Evolutionary conservation across 2,329 filamentous ascomycete species (phyloP).

Genomic region (Lecanosticta acicola): DNA sequence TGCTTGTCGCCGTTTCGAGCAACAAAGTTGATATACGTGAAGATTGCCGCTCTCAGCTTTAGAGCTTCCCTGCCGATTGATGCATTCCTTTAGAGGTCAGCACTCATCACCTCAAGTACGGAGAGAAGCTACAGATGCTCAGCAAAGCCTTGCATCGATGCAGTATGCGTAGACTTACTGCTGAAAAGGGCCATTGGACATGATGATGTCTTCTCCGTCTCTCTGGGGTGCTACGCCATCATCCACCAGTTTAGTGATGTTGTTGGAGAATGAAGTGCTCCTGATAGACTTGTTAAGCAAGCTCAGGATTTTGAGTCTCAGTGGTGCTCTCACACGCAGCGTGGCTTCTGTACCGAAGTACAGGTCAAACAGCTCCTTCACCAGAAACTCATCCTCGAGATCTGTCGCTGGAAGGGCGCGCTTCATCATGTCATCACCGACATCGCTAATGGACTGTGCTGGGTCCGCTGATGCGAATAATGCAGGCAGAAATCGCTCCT

Average conservation of each 20-base stretch:
- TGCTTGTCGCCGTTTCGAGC: conserved; percentile 63
- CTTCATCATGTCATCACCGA: conserved; percentile 87
- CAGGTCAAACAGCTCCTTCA: conserved; percentile 63
- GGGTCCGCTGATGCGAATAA: conserved; percentile 76
- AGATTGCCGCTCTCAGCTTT: conserved; percentile 75
- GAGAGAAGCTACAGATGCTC: conserved; percentile 11
- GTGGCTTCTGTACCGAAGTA: conserved; percentile 59
- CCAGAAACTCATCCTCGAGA: conserved; percentile 61
- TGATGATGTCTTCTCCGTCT: conserved; percentile 30
- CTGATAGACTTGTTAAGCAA: conserved; percentile 70
- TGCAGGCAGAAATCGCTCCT: conserved; percentile 76
- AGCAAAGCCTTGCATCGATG: conserved; percentile 5
- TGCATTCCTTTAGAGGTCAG: too few species aligned
- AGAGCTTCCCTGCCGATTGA: conserved; percentile 64
- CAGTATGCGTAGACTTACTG: conserved; percentile 21
- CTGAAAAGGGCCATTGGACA: conserved; percentile 26
- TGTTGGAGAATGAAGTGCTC: conserved; percentile 63
- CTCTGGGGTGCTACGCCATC: conserved; percentile 49
- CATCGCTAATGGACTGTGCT: conserved; percentile 72
- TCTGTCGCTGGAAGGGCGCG: conserved; percentile 61
- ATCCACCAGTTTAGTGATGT: conserved; percentile 65
- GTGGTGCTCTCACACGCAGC: conserved; percentile 54
- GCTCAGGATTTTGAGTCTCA: conserved; percentile 70
- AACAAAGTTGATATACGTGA: conserved; percentile 82
- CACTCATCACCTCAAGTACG: not conserved